These are phyloP conservation scores for Metarhizium robertsii DNA, from an alignment of 2,329 filamentous ascomycete species.

Conservation along the genomic window DNA sequence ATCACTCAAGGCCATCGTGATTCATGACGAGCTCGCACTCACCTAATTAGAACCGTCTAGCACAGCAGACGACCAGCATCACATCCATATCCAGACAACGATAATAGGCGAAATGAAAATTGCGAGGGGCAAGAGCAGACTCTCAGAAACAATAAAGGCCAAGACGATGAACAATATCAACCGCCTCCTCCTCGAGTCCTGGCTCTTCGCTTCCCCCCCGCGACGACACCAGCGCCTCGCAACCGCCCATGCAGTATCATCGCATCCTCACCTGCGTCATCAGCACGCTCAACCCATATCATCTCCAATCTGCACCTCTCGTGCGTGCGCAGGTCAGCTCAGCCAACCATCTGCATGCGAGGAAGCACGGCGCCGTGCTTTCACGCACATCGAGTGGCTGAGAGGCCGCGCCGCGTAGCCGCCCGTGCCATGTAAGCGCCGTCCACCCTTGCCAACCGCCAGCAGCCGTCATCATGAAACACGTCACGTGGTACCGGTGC, in stretches of 20 bases:
- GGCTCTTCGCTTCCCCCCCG: background rate
- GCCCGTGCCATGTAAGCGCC: background rate
- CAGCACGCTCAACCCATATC: background rate
- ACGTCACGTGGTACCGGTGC: background rate
- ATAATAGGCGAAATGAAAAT: constrained; percentile 8
- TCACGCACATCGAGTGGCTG: background rate
- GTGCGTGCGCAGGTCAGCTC: background rate
- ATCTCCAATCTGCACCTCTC: background rate
- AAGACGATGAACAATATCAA: background rate
- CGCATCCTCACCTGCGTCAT: background rate
- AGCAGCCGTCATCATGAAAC: background rate
- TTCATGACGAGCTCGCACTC: background rate
- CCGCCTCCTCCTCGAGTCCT: background rate
- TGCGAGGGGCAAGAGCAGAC: background rate
- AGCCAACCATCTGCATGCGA: background rate
- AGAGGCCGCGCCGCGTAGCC: background rate
- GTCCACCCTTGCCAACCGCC: background rate
- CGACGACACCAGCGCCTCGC: background rate
- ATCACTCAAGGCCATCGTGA: background rate
- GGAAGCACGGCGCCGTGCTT: background rate
- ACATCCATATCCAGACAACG: constrained; percentile 13
- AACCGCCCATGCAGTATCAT: background rate
- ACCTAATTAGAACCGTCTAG: constrained; percentile 6
- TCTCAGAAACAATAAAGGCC: background rate
- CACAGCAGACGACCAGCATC: constrained; percentile 26